Evolutionary conservation across 179 eudicot species (phyloP).

Genomic region (Beta corolliflora): DNA sequence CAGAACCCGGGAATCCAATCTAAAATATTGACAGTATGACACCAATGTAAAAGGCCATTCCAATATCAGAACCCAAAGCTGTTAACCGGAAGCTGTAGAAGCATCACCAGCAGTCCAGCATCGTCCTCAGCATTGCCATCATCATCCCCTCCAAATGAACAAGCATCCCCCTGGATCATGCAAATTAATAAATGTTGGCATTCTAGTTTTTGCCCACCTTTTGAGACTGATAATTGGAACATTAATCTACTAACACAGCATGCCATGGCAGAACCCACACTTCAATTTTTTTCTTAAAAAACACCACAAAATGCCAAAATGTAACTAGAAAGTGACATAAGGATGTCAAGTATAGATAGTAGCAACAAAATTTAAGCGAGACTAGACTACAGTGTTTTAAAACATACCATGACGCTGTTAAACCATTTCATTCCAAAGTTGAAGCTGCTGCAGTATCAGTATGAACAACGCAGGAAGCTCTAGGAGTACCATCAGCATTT

Average conservation of each 20-base stretch:
- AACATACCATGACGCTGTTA: constrained; percentile 2
- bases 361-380: neutral
- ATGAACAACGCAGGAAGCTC: constrained; percentile 7
- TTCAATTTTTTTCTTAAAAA: no score
- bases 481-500: constrained; percentile 1
- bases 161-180: neutral
- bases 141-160: neutral
- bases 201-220: neutral
- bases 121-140: neutral
- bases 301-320: neutral
- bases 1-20: no score
- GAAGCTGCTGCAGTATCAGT: constrained; percentile 3
- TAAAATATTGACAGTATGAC: no score
- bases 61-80: no score
- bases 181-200: neutral
- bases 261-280: neutral
- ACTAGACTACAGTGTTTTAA: neutral
- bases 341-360: neutral
- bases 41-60: no score
- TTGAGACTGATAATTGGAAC: neutral
- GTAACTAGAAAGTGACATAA: neutral
- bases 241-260: neutral
- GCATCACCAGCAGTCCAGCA: neutral
- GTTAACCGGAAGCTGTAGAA: neutral
- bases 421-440: neutral